phyloP scores from a whole-genome alignment of 306 rosid genomes.

The Argentina anserina region DNA sequence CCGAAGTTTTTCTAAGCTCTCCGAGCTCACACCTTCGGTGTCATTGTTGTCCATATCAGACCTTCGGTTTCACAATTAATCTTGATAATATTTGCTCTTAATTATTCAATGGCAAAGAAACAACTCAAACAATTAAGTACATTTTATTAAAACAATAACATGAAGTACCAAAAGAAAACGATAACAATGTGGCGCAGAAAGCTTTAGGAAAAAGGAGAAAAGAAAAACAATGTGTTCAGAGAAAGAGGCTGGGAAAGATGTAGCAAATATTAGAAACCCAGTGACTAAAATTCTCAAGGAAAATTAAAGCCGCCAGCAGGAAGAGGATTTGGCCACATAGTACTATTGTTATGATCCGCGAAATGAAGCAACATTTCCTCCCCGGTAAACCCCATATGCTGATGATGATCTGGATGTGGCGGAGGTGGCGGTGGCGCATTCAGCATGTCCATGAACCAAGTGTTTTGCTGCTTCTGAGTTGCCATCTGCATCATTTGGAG shows the following conservation, averaged over 20 bases:
- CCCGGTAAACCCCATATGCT: slow-evolving; percentile 15
- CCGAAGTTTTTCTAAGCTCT: no score
- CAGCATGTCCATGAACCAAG: slow-evolving; percentile 19
- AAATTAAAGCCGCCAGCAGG: background rate
- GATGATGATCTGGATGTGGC: background rate
- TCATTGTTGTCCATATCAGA: no score
- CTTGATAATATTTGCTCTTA: no score
- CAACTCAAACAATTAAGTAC: no score
- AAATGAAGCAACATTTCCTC: slow-evolving; percentile 23
- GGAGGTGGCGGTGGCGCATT: background rate
- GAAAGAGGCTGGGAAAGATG: no score
- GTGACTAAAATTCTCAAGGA: background rate
- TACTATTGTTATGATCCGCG: slow-evolving; percentile 6
- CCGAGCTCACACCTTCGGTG: no score
- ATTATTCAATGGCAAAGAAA: no score
- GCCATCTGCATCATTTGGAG: background rate
- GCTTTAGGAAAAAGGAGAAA: background rate
- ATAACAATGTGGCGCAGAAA: background rate
- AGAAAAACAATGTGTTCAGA: background rate
- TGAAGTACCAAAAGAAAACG: background rate
- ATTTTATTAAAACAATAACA: no score
- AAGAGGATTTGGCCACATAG: slow-evolving; percentile 20
- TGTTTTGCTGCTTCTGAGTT: background rate
- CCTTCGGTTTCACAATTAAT: no score
- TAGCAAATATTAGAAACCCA: no score